A percentile compares a stretch with the other conserved stretches of the same genome.
These are phyloP conservation scores for Emmonsiellopsis sp. DNA, from an alignment of 2,329 filamentous ascomycete species.

Conservation along the genomic window DNA sequence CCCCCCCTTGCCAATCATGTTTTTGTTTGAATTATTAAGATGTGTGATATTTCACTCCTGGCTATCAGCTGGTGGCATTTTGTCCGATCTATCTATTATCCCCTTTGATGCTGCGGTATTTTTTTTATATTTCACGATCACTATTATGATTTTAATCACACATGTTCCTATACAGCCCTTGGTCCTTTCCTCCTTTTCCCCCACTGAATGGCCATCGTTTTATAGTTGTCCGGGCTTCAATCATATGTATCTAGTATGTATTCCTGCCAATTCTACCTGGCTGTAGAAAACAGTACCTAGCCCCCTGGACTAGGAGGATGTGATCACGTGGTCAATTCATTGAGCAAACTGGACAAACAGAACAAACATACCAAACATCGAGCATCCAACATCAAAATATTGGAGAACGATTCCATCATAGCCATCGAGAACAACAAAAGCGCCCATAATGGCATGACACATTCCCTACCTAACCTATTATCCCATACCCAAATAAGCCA, in stretches of 20 bases:
- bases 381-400: neutral
- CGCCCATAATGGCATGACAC: neutral
- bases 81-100: no score
- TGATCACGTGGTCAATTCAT: neutral
- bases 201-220: neutral
- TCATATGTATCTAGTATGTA: no score
- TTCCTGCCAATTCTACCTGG: no score
- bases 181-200: no score
- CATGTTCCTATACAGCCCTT: no score
- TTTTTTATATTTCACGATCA: neutral
- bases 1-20: no score
- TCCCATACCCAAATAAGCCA: constrained; percentile 10
- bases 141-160: no score
- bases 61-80: no score
- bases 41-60: neutral
- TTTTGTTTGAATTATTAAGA: neutral
- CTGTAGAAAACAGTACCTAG: no score
- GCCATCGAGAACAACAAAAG: neutral
- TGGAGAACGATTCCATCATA: neutral
- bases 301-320: no score
- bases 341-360: neutral
- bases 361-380: constrained; percentile 1
- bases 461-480: neutral
- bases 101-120: neutral
- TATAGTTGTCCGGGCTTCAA: neutral